These are phyloP conservation scores for Scalesia atractyloides DNA, from an alignment of 129 eudicot genomes.

Conservation along the genomic window DNA sequence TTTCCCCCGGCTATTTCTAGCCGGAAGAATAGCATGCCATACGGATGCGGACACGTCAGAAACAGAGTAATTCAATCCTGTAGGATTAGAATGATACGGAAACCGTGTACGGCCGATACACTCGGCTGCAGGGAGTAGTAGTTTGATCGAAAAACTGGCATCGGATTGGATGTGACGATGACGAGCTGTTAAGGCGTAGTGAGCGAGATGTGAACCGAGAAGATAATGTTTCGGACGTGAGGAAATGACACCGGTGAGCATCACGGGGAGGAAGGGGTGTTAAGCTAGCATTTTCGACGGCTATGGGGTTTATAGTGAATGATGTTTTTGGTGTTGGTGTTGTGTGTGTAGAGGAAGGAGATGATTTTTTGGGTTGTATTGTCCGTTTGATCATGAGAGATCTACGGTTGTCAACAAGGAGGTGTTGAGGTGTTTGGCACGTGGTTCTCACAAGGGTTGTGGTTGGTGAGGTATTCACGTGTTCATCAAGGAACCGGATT, in stretches of 20 bases:
- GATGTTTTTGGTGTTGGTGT: not conserved
- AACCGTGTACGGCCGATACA: conserved; percentile 17
- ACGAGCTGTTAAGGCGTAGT: conserved; percentile 36
- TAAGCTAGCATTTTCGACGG: not conserved
- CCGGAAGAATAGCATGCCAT: conserved; percentile 73
- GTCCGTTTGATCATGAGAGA: conserved; percentile 30
- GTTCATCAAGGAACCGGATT: conserved; percentile 35
- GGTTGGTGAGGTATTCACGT: conserved; percentile 42
- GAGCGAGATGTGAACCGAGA: conserved; percentile 41
- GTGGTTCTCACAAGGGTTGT: conserved; percentile 28
- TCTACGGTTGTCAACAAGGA: conserved; percentile 31
- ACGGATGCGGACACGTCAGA: conserved; percentile 45
- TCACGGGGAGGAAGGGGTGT: conserved; percentile 34
- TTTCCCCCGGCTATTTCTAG: conserved; percentile 28
- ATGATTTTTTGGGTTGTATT: conserved; percentile 25
- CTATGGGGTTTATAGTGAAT: conserved; percentile 9
- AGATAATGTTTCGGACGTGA: conserved; percentile 71
- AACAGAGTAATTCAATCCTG: conserved; percentile 20
- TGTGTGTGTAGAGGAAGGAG: not conserved
- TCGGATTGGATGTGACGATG: conserved; percentile 37
- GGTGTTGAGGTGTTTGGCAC: conserved; percentile 22
- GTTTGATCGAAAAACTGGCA: conserved; percentile 36
- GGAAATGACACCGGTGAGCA: conserved; percentile 77
- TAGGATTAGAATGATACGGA: conserved; percentile 28
- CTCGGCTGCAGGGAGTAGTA: conserved; percentile 4